Evolutionary conservation across 2,329 filamentous ascomycete species (phyloP).

Genomic region (Aspergillus tamarii): DNA sequence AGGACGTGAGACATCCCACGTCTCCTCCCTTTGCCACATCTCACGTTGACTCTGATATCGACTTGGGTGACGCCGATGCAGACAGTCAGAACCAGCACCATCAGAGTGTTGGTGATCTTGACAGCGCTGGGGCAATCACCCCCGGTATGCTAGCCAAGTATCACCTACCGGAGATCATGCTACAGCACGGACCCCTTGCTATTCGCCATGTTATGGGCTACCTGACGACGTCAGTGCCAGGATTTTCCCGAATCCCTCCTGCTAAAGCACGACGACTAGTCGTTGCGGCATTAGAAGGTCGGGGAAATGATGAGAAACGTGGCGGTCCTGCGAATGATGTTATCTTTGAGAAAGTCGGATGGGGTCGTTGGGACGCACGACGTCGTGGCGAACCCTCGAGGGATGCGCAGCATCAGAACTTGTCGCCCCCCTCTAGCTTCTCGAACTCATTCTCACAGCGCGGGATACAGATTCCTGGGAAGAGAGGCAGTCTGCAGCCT

Average conservation of each 20-base stretch:
- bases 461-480: slow-evolving; percentile 53
- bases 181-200: slow-evolving; percentile 85
- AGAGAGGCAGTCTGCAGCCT: slow-evolving; percentile 42
- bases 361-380: slow-evolving; percentile 93
- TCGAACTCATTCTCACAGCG: slow-evolving; percentile 48
- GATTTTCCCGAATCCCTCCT: slow-evolving; percentile 85
- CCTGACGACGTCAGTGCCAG: slow-evolving; percentile 88
- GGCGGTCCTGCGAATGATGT: slow-evolving; percentile 60
- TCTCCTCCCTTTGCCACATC: slow-evolving; percentile 50
- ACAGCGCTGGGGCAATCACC: slow-evolving; percentile 81
- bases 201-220: slow-evolving; percentile 96
- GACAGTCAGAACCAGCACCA: slow-evolving; percentile 48
- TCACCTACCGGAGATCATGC: slow-evolving; percentile 86
- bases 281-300: slow-evolving; percentile 87
- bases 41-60: slow-evolving; percentile 80
- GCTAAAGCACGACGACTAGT: slow-evolving; percentile 89
- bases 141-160: slow-evolving; percentile 82
- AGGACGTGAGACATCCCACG: slow-evolving; percentile 45
- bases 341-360: slow-evolving; percentile 89
- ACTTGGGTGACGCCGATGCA: slow-evolving; percentile 70
- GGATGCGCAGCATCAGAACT: slow-evolving; percentile 31
- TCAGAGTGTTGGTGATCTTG: slow-evolving; percentile 57
- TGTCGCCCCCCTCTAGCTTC: slow-evolving; percentile 57
- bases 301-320: slow-evolving; percentile 58
- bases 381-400: slow-evolving; percentile 64